Evolutionary conservation across 225 moss, liverwort and hornwort species (phyloP).

Genomic region (Marchantia polymorpha): DNA sequence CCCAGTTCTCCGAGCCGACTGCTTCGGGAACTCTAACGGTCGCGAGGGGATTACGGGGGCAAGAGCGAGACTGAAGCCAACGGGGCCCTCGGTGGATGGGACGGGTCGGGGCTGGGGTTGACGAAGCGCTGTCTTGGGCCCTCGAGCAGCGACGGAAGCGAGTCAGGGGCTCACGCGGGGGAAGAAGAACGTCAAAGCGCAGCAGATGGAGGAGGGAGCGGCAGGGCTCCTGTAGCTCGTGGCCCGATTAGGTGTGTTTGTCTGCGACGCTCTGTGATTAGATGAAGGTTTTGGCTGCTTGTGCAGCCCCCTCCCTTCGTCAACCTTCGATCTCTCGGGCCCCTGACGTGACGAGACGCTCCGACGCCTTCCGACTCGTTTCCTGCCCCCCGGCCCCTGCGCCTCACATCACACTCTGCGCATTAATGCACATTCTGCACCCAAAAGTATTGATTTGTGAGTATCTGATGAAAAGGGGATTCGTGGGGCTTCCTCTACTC

Average conservation of each 20-base stretch:
- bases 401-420: not conserved
- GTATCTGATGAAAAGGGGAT: not conserved
- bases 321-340: not conserved
- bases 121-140: too few relatives aligned
- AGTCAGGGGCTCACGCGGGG: too few relatives aligned
- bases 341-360: not conserved
- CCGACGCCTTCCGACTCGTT: not conserved
- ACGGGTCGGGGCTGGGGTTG: not conserved
- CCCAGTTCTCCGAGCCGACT: too few relatives aligned
- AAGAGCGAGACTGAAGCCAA: not conserved
- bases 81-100: not conserved
- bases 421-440: slow-evolving; percentile 6
- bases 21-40: too few relatives aligned
- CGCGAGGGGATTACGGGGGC: too few relatives aligned
- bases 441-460: not conserved
- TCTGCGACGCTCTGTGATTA: not conserved
- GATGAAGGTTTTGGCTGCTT: not conserved
- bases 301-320: not conserved
- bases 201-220: not conserved
- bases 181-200: not conserved
- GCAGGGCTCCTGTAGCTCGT: not conserved
- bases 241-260: not conserved
- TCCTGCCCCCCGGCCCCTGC: not conserved
- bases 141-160: too few relatives aligned
- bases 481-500: too few relatives aligned